Evolutionary conservation across 768 basidiomycete species (phyloP), one percentile per base, ranked within the genome.

Genomic region (Pisolithus sp.): DNA sequence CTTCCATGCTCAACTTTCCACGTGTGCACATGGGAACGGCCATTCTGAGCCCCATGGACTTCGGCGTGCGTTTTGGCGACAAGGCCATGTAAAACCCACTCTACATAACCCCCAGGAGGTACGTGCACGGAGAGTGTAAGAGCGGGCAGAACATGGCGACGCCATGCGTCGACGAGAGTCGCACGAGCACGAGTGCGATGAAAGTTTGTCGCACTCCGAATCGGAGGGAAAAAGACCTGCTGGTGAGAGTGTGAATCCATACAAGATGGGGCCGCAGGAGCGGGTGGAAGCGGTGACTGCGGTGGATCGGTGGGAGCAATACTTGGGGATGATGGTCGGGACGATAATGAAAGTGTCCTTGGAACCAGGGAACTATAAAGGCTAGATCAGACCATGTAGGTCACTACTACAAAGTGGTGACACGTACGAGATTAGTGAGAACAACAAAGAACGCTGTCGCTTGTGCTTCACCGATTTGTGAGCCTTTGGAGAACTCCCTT

Each of bases 371-470:
- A 66, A 10, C 66, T 69, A 42, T 60, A 31, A 42, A 41, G 0
- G 5, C 30, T 46, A 23, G 21, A 46, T 59, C 41, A 59, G 48
- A 24, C 55, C n/a, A n/a, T n/a, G n/a, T 36, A 41, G 46, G 50
- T 36, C 7, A 55, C 23, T 24, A 39, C 30, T 23, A 17, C 1
- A 12, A 46, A 0, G 30, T 38, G 39, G 18, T 51, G 8, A 18
- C 34, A 43, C 76, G 48, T 69, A 84, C 76, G 81, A 76, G 53
- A 88, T 79, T 38, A 89, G 69, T 7, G 83, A 77, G 77, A 83
- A 85, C 45, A 87, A 71, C 53, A 89, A 62, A 15, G 87, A 89
- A 41, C 81, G 75, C 58, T 85, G 81, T 57, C 81, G 85, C 69
- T 83, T 86, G 57, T 87, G 83, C 55, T 76, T 78, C 39, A 69